Base-by-base conservation (phyloP, 148 eudicot species). In the Cornus kousa region DNA sequence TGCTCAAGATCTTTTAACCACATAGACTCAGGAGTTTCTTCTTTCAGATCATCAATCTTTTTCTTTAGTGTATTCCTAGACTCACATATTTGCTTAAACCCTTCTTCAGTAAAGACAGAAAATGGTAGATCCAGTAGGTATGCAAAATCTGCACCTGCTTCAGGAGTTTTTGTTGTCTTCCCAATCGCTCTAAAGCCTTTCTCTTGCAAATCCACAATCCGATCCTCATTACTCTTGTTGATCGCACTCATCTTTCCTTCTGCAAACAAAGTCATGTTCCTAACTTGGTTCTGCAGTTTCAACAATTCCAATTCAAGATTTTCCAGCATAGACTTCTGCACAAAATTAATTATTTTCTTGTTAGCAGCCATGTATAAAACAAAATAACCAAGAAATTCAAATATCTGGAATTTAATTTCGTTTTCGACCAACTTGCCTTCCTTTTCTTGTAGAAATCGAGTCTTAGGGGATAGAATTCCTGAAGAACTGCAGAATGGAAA, bases 1-100 rank as follows among this genome's bases (percentile, higher is more conserved):
- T 85, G 90, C 64, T 93, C 93, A 73, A 96, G 95, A 87, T 96
- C 99, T 75, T 78, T 91, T 50, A 59, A 46, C 99, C 99, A 96
- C 81, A 96, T 60, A 55, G 86, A 77, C 73, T 83, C 84, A 7
- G 90, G 89, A 31, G 95, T 77, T 73, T 87, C 74, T 59, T 81
- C 87, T 78, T 79, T 88, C 87, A 96, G 53, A 5, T 84, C 90
- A 32, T 85, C 97, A 75, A 93, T 89, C 46, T 90, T 88, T 12
- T 67, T 82, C 33, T 43, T 62, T 23, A 89, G 85, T 82, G 82
- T 90, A 73, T 89, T 93, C 81, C 86, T 93, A 20, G 93, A 86
- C 40, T 73, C 85, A 75, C 82, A 77, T 67, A 96, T 87, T 82
- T 93, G 90, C 60, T 90, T 75, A 75, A 93, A 87, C 81, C 87